Percentiles rank a stretch among this genome's conserved stretches.
phyloP scores from a whole-genome alignment of 345 rosid species.

The Eucalyptus leucophloia region DNA sequence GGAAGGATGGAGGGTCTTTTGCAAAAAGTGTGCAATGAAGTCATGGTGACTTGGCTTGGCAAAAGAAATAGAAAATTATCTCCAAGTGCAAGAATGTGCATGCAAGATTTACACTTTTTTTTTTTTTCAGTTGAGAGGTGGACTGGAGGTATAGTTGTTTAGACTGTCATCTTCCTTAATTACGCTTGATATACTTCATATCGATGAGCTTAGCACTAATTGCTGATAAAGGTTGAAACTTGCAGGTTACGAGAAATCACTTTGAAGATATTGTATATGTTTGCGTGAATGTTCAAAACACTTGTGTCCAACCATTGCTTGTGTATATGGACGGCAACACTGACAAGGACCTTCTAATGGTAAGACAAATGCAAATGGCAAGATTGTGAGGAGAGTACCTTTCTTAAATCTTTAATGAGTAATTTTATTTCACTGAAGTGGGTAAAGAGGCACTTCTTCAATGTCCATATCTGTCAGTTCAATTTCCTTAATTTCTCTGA shows the following conservation, averaged over 20 bases:
- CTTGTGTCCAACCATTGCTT: slow-evolving; percentile 28
- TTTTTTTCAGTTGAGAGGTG: background rate
- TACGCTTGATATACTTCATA: background rate
- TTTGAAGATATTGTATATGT: slow-evolving; percentile 65
- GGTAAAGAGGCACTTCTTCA: background rate
- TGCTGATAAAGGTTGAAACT: background rate
- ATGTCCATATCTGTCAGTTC: background rate
- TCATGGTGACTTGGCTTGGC: too few species aligned
- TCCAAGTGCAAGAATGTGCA: too few species aligned
- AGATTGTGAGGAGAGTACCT: background rate
- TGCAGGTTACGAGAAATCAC: slow-evolving; percentile 52
- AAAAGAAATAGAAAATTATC: too few species aligned
- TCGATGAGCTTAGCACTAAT: background rate
- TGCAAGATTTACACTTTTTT: background rate
- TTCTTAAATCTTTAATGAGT: background rate
- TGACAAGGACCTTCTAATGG: slow-evolving; percentile 57
- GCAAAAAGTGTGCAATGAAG: too few species aligned
- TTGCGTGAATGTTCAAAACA: slow-evolving; percentile 16
- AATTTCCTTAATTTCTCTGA: background rate
- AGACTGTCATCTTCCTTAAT: background rate
- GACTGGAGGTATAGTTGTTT: background rate
- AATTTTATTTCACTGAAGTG: background rate
- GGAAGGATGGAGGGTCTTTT: too few species aligned
- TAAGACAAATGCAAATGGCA: slow-evolving; percentile 9
- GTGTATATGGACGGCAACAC: slow-evolving; percentile 57